phyloP scores from a whole-genome alignment of 2,329 filamentous ascomycete genomes.

The Alternaria sp. region DNA sequence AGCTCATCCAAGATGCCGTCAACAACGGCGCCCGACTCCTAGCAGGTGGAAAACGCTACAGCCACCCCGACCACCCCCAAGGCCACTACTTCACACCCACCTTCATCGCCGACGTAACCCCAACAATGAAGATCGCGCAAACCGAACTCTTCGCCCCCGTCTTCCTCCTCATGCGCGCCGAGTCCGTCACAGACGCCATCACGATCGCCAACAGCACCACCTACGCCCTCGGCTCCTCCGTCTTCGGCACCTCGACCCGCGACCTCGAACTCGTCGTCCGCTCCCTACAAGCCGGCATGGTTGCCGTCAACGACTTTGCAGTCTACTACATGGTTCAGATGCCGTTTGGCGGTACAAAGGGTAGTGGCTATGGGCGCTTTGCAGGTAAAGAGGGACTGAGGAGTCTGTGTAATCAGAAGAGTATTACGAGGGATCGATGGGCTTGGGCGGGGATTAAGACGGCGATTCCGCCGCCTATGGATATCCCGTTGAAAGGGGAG shows the following conservation, averaged over 20 bases:
- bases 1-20: slow-evolving; percentile 78
- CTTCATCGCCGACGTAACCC: slow-evolving; percentile 85
- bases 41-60: slow-evolving; percentile 74
- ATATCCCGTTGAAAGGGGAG: slow-evolving; percentile 72
- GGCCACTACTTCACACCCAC: slow-evolving; percentile 96
- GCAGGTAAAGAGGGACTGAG: slow-evolving; percentile 87
- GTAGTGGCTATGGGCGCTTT: slow-evolving; percentile 89
- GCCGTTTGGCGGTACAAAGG: slow-evolving; percentile 89
- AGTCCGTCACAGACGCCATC: slow-evolving; percentile 71
- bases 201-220: slow-evolving; percentile 79
- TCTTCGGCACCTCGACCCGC: slow-evolving; percentile 74
- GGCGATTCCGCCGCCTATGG: slow-evolving; percentile 77
- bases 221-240: slow-evolving; percentile 86
- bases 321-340: slow-evolving; percentile 92
- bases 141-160: slow-evolving; percentile 93
- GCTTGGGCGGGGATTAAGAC: slow-evolving; percentile 68
- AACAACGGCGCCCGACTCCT: slow-evolving; percentile 79
- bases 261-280: slow-evolving; percentile 68
- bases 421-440: slow-evolving; percentile 78
- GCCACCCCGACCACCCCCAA: slow-evolving; percentile 73
- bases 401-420: slow-evolving; percentile 85
- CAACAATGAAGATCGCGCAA: slow-evolving; percentile 83
- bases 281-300: slow-evolving; percentile 82
- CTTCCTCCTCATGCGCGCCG: slow-evolving; percentile 81
- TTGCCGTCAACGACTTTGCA: slow-evolving; percentile 94